These are phyloP conservation scores for Hanseniaspora osmophila DNA, from an alignment of 805 yeast species.

Conservation along the genomic window DNA sequence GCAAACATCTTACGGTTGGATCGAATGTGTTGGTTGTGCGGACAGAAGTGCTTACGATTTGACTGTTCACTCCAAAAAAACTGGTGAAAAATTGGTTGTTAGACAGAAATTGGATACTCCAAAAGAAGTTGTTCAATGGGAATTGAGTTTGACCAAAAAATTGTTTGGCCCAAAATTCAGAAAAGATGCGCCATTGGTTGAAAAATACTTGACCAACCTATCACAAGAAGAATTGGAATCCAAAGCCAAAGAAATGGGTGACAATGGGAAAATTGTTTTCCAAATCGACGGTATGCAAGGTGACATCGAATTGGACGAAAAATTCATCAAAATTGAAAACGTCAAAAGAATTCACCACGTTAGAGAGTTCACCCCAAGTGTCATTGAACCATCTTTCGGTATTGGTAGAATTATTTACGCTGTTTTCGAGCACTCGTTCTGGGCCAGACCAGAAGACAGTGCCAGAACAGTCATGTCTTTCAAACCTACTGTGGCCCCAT, in stretches of 20 bases:
- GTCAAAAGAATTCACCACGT: conserved; percentile 75
- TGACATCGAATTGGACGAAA: conserved; percentile 56
- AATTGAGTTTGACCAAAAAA: conserved; percentile 82
- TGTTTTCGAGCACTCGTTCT: conserved; percentile 85
- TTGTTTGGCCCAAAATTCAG: conserved; percentile 96
- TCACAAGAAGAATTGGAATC: conserved; percentile 76
- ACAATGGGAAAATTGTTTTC: conserved; percentile 50
- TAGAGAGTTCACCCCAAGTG: conserved; percentile 92
- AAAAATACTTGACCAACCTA: conserved; percentile 58
- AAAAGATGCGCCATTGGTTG: conserved; percentile 89
- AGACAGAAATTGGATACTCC: conserved; percentile 85
- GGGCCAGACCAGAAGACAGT: conserved; percentile 83
- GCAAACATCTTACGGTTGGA: conserved; percentile 94
- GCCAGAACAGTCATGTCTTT: conserved; percentile 84
- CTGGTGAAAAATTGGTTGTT: conserved; percentile 88
- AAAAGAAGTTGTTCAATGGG: conserved; percentile 63
- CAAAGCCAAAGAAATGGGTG: conserved; percentile 51
- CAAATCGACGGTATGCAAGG: conserved; percentile 51
- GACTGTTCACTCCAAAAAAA: conserved; percentile 86
- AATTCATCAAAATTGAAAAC: conserved; percentile 62
- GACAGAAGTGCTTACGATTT: conserved; percentile 97
- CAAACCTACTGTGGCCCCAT: conserved; percentile 94
- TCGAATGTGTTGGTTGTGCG: conserved; percentile 99
- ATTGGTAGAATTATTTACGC: conserved; percentile 93
- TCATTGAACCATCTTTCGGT: conserved; percentile 98